phyloP scores from a whole-genome alignment of 2,329 filamentous ascomycete genomes.

The Aspergillus sp. region DNA sequence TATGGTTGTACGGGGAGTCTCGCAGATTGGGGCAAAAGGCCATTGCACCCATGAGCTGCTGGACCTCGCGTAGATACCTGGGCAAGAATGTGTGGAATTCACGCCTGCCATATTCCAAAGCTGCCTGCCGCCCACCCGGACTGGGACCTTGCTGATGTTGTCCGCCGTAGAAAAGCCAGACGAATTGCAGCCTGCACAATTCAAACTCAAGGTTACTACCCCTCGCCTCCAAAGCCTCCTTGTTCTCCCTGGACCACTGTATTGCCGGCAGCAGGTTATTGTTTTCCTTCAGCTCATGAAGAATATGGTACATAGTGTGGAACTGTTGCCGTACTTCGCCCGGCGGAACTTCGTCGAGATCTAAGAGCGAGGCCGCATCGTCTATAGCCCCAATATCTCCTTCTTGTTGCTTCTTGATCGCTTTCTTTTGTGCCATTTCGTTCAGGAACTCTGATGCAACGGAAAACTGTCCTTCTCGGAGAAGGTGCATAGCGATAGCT shows the following conservation, averaged over 20 bases:
- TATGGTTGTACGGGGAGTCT: constrained; percentile 73
- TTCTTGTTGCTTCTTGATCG: constrained; percentile 35
- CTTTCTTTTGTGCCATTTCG: constrained; percentile 61
- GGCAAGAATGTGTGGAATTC: constrained; percentile 74
- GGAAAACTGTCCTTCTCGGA: constrained; percentile 89
- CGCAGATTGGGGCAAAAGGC: constrained; percentile 74
- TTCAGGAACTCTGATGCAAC: constrained; percentile 83
- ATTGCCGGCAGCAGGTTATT: constrained; percentile 82
- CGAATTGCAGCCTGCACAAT: constrained; percentile 82
- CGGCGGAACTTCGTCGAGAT: constrained; percentile 62
- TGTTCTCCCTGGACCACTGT: constrained; percentile 76
- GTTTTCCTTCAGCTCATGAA: constrained; percentile 71
- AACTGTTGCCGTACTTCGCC: constrained; percentile 77
- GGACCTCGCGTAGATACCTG: constrained; percentile 76
- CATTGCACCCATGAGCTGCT: constrained; percentile 78
- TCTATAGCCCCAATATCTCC: constrained; percentile 36
- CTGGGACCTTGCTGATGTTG: constrained; percentile 53
- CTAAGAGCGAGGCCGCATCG: constrained; percentile 47
- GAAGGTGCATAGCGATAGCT: constrained; percentile 92
- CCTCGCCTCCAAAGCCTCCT: constrained; percentile 69
- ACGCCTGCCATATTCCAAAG: constrained; percentile 72
- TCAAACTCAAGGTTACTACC: constrained; percentile 96
- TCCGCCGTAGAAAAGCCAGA: constrained; percentile 79
- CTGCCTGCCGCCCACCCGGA: constrained; percentile 46
- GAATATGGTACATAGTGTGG: constrained; percentile 84